Base-by-base conservation (phyloP, 2,329 filamentous ascomycete species). In the Seiridium unicorne region DNA sequence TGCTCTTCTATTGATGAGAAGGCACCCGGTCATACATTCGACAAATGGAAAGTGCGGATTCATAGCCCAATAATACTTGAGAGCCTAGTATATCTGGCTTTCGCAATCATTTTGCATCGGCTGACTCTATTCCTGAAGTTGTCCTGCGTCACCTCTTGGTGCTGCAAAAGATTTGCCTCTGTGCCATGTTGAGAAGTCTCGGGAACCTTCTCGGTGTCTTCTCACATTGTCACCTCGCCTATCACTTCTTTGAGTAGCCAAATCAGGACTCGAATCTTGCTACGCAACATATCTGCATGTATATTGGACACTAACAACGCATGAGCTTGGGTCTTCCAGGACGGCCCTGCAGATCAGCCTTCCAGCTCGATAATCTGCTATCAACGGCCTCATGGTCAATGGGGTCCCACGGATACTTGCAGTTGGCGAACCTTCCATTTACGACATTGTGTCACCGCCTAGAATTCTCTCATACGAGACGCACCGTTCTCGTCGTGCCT, bases 401-500 rank as follows among this genome's bases (percentile, higher is more conserved):
- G 38, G 38, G 7, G 7, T 7, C 38, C 38, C 13, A 13, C 51
- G 69, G 70, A 56, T 65, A 62, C 61, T 42, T 62, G 66, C 67
- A 70, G 66, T 60, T 63, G 60, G 62, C 60, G 56, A 61, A 64
- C 55, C 61, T 64, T 61, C 58, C 53, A 64, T 65, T 65, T 62
- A 62, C 62, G 60, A 64, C 51, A 60, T 63, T 38, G 63, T 62
- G 64, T 62, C 57, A 40, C 64, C 58, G 51, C 60, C 58, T 53
- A 60, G 58, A 55, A 60, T 47, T 48, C 58, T 48, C 51, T 60
- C 65, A 70, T 70, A 70, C 66, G 68, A 71, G 68, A 62, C 65
- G 62, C 51, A 44, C 31, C 55, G 69, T 72, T 73, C 69, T 73
- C 69, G 71, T 71, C 67, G 63, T 61, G 65, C 51, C 55, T 70